These are phyloP conservation scores for Apiospora arundinis DNA, from an alignment of 2,329 filamentous ascomycete genomes.

Conservation along the genomic window DNA sequence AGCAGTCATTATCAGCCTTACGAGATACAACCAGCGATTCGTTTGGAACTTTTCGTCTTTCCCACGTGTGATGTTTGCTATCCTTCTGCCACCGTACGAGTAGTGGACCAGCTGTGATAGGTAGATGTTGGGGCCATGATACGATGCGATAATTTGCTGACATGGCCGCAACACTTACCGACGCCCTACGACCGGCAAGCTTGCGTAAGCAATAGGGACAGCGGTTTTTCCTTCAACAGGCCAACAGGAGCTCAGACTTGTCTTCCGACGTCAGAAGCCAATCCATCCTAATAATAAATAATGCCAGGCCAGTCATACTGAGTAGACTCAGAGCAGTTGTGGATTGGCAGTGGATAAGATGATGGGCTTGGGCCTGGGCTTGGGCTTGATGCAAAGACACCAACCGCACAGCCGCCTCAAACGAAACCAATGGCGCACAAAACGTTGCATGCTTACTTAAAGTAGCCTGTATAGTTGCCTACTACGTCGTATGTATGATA, in stretches of 20 bases:
- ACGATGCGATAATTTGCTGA: neutral
- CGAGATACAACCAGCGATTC: neutral
- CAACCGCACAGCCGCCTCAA: conserved; percentile 3
- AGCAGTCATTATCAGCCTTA: neutral
- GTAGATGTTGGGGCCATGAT: neutral
- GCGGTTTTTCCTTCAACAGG: neutral
- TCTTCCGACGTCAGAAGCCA: neutral
- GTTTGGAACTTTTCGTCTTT: neutral
- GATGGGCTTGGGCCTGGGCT: too few species aligned
- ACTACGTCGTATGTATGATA: neutral
- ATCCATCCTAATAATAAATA: conserved; percentile 12
- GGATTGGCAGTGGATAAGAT: neutral
- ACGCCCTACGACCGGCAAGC: neutral
- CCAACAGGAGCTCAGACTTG: neutral
- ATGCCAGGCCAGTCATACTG: too few species aligned
- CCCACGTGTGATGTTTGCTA: neutral
- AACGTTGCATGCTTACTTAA: conserved; percentile 1
- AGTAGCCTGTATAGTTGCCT: too few species aligned
- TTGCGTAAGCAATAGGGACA: neutral
- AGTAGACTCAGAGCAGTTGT: neutral
- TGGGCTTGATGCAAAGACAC: neutral
- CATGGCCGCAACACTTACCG: neutral
- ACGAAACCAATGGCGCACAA: neutral
- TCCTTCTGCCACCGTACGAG: neutral
- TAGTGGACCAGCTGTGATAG: neutral